phyloP scores from a whole-genome alignment of 2,329 filamentous ascomycete genomes.

The Emericellopsis atlantica region DNA sequence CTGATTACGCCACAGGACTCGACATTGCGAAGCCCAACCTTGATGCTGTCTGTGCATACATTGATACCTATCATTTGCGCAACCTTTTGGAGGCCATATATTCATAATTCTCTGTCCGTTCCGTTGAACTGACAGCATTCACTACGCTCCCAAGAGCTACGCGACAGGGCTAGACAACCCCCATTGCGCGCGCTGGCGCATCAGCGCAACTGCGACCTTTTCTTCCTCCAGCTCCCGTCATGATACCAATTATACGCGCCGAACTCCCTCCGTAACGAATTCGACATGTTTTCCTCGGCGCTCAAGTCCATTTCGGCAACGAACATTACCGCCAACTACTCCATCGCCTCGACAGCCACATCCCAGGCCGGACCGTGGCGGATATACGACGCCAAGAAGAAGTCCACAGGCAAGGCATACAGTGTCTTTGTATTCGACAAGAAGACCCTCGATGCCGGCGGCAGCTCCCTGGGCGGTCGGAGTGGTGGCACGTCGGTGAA shows the following conservation, averaged over 20 bases:
- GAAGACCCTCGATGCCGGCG: conserved; percentile 61
- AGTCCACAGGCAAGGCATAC: conserved; percentile 76
- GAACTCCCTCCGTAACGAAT: conserved; percentile 4
- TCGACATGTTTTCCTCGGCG: conserved; percentile 79
- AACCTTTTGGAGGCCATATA: too few species aligned
- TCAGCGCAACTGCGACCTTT: too few species aligned
- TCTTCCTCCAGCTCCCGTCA: conserved; percentile 2
- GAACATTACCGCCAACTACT: conserved; percentile 89
- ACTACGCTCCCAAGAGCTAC: too few species aligned
- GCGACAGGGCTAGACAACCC: too few species aligned
- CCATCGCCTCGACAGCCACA: conserved; percentile 61
- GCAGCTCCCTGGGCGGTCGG: conserved; percentile 20
- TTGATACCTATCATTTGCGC: too few species aligned
- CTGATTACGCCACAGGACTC: too few species aligned
- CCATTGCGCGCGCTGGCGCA: too few species aligned
- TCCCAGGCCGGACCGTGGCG: conserved; percentile 88
- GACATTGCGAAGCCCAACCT: too few species aligned
- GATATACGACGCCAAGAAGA: conserved; percentile 95
- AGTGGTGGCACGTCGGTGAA: conserved; percentile 35
- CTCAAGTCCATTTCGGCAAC: conserved; percentile 84
- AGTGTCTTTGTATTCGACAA: conserved; percentile 93
- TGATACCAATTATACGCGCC: conserved; percentile 10
- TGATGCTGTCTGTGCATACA: too few species aligned
- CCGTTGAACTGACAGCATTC: too few species aligned
- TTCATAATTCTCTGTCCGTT: too few species aligned